Conservation (phyloP, 441 rosid genomes). For the Arabidopsis lyrata region DNA sequence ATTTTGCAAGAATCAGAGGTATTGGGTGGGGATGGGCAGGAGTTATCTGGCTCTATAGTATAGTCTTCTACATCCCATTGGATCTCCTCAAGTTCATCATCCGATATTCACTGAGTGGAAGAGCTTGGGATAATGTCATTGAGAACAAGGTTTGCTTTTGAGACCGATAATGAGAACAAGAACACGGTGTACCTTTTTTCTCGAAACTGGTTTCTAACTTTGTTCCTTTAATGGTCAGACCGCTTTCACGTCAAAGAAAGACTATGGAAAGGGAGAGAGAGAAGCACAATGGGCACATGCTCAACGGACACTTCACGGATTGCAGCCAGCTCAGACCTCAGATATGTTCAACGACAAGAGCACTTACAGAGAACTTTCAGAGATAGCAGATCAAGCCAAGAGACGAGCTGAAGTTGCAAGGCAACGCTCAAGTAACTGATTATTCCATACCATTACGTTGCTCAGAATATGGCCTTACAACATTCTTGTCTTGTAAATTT, state of each 20-base stretch:
- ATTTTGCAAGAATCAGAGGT: conserved; percentile 63
- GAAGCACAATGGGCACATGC: conserved; percentile 82
- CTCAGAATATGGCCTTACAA: conserved; percentile 18
- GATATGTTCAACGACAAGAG: conserved; percentile 55
- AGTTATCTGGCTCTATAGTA: conserved; percentile 69
- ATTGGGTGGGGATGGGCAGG: conserved; percentile 86
- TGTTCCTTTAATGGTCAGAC: conserved; percentile 47
- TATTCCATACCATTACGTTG: background rate
- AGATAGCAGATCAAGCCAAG: conserved; percentile 77
- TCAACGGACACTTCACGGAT: conserved; percentile 77
- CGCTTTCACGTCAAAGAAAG: conserved; percentile 82
- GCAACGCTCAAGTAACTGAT: conserved; percentile 40
- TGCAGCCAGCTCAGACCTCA: conserved; percentile 58
- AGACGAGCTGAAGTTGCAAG: conserved; percentile 77
- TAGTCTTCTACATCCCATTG: conserved; percentile 55
- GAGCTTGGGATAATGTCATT: conserved; percentile 47
- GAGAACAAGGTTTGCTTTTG: conserved; percentile 41
- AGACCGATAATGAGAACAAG: background rate
- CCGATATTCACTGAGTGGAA: conserved; percentile 45
- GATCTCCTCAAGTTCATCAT: conserved; percentile 52
- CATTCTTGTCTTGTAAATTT: background rate
- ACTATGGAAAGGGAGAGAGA: conserved; percentile 69
- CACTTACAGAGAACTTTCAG: conserved; percentile 65
- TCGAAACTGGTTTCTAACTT: conserved; percentile 20
- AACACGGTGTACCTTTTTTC: background rate